A percentile compares a stretch with the other conserved stretches of the same genome.
phyloP scores from a whole-genome alignment of 805 yeast genomes.

The Candida tallmaniae region DNA sequence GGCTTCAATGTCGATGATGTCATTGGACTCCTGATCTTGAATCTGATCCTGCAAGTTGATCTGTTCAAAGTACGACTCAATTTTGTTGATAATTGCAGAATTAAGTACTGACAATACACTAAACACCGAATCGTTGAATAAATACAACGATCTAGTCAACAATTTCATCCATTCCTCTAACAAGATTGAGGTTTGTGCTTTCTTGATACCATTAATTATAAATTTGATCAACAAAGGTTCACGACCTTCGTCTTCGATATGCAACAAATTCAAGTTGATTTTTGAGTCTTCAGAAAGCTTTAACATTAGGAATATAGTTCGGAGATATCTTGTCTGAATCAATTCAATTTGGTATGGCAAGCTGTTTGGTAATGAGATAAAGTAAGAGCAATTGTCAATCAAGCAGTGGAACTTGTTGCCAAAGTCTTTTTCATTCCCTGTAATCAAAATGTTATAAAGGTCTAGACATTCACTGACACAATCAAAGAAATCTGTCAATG shows the following conservation, averaged over 20 bases:
- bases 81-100: slow-evolving; percentile 43
- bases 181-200: slow-evolving; percentile 38
- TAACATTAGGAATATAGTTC: slow-evolving; percentile 25
- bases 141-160: slow-evolving; percentile 46
- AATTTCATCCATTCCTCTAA: slow-evolving; percentile 47
- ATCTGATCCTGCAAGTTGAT: slow-evolving; percentile 14
- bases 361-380: slow-evolving; percentile 5
- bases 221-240: slow-evolving; percentile 38
- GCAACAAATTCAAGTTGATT: slow-evolving; percentile 24
- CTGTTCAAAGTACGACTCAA: slow-evolving; percentile 26
- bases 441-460: slow-evolving; percentile 40
- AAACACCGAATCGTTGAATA: slow-evolving; percentile 50
- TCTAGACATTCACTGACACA: slow-evolving; percentile 39
- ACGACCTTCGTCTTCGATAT: slow-evolving; percentile 25
- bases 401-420: slow-evolving; percentile 38
- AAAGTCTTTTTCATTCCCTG: slow-evolving; percentile 57
- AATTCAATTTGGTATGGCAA: slow-evolving; percentile 21
- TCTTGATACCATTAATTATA: slow-evolving; percentile 45
- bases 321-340: slow-evolving; percentile 22
- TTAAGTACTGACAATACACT: slow-evolving; percentile 52
- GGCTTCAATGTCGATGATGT: slow-evolving; percentile 33
- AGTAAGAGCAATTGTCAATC: slow-evolving; percentile 30
- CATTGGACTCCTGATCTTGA: slow-evolving; percentile 7
- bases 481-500: slow-evolving; percentile 17
- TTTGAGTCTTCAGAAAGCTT: slow-evolving; percentile 24